Evolutionary conservation across 2,329 filamentous ascomycete species (phyloP), one percentile per base, ranked within the genome.

Genomic region (Calonectria pauciramosa): DNA sequence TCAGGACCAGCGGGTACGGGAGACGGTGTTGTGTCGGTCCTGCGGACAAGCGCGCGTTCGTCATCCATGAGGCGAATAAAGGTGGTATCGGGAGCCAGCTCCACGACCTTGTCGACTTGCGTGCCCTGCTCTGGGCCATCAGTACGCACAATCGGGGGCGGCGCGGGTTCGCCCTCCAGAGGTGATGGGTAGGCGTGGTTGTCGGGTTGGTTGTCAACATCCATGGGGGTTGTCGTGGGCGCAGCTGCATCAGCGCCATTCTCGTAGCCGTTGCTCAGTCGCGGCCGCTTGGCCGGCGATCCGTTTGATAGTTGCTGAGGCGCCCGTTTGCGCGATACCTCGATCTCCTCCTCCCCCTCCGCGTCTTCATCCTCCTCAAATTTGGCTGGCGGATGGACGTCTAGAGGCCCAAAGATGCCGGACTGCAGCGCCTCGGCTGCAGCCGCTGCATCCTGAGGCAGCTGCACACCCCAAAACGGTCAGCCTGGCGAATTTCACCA

Each of bases 171-270:
- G 74, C 89, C 88, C 82, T 92, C 91, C 26, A 91, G 88, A 70
- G 92, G 91, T 70, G 92, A 93, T 68, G 91, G 92, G 81, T 93
- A 93, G 79, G 91, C 91, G 83, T 93, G 90, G 81, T 91, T 90
- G 81, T 87, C 86, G 68, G 85, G 84, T 75, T 86, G 85, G 49
- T 85, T 85, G 83, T 93, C 91, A 76, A 92, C 83, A 77, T 93
- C 91, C 90, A 93, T 92, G 77, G 90, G 89, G 76, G 89, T 90
- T 54, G 88, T 86, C 14, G 75, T 73, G 80, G 88, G 87, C 60
- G 74, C 76, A 26, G 76, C 79, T 77, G 88, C 86, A 83, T 88
- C 89, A 80, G 85, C 82, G 79, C 87, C 87, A 83, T 90, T 90
- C 81, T 91, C 91, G 84, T 89, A 90, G 82, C 91, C 91, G 86